phyloP scores from a whole-genome alignment of 148 eudicot genomes.

The Silene latifolia region DNA sequence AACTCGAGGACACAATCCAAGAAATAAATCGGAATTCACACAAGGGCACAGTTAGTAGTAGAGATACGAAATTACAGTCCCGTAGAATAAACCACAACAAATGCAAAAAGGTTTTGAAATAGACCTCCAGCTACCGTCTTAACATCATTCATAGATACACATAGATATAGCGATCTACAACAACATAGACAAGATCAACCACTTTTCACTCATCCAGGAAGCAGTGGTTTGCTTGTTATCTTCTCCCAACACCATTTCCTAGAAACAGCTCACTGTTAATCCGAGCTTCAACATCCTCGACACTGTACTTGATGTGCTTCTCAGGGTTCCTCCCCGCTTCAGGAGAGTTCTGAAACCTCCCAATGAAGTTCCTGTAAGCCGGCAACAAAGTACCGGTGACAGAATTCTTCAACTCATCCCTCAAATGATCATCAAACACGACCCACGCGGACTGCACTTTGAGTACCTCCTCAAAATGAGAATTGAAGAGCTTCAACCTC shows the following conservation, averaged over 20 bases:
- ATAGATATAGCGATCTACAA: slow-evolving; percentile 25
- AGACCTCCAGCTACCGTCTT: slow-evolving; percentile 23
- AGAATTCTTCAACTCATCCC: slow-evolving; percentile 65
- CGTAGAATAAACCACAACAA: slow-evolving; percentile 6
- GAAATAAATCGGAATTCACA: slow-evolving; percentile 4
- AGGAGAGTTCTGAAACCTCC: slow-evolving; percentile 46
- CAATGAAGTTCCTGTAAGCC: slow-evolving; percentile 69
- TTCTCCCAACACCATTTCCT: slow-evolving; percentile 40
- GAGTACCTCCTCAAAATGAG: slow-evolving; percentile 63
- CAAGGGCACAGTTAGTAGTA: slow-evolving; percentile 7
- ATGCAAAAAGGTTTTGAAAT: slow-evolving; percentile 19
- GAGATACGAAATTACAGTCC: slow-evolving; percentile 20
- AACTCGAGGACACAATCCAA: not conserved
- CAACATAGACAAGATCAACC: not conserved
- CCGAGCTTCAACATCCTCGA: slow-evolving; percentile 72
- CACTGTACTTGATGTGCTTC: slow-evolving; percentile 61
- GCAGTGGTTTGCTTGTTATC: slow-evolving; percentile 13
- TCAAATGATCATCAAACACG: slow-evolving; percentile 71
- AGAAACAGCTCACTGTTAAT: slow-evolving; percentile 60
- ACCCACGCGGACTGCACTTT: slow-evolving; percentile 75
- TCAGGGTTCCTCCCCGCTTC: slow-evolving; percentile 73
- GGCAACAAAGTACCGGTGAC: slow-evolving; percentile 45
- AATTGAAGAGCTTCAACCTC: slow-evolving; percentile 69
- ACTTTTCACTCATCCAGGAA: not conserved
- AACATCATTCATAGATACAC: slow-evolving; percentile 23